These are phyloP conservation scores for Crithidia sp. DNA, from an alignment of 208 protist genomes.

Conservation along the genomic window DNA sequence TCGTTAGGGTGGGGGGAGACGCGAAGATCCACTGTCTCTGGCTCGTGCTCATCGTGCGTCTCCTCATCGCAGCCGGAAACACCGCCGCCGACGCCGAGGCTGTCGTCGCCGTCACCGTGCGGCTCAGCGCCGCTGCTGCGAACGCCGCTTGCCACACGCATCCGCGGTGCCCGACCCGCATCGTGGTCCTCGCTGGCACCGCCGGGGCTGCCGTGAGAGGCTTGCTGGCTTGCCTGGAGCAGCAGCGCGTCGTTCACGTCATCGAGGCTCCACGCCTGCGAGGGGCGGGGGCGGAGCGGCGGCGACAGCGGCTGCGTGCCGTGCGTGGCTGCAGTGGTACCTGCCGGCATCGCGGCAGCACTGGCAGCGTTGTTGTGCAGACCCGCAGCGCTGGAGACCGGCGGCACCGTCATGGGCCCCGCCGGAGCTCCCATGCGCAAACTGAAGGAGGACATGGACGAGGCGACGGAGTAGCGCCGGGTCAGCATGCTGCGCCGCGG, in stretches of 20 bases:
- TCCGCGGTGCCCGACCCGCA: too few relatives aligned
- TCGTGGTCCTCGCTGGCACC: not conserved
- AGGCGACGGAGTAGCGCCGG: conserved; percentile 16
- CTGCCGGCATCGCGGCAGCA: not conserved
- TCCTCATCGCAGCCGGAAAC: conserved; percentile 5
- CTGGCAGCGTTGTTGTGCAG: not conserved
- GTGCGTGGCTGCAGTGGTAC: not conserved
- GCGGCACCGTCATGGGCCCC: not conserved
- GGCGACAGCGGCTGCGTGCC: not conserved
- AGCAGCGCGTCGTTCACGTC: conserved; percentile 26
- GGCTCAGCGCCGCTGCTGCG: too few relatives aligned
- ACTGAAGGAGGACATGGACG: conserved; percentile 15
- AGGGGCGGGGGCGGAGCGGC: not conserved
- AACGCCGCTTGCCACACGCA: too few relatives aligned
- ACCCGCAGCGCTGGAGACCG: too few relatives aligned
- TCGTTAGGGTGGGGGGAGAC: too few relatives aligned
- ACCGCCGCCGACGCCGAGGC: not conserved
- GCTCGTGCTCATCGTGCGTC: conserved; percentile 1
- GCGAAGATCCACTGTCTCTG: too few relatives aligned
- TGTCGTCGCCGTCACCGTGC: too few relatives aligned
- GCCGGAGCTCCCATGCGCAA: not conserved
- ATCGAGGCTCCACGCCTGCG: conserved; percentile 23
- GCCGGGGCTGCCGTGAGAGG: not conserved
- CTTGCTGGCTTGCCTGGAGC: conserved; percentile 2
- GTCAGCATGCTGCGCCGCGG: conserved; percentile 25